Percentiles rank a stretch among this genome's conserved stretches.
Conservation (phyloP, 2,329 filamentous ascomycete species). For the Fusarium concolor region DNA sequence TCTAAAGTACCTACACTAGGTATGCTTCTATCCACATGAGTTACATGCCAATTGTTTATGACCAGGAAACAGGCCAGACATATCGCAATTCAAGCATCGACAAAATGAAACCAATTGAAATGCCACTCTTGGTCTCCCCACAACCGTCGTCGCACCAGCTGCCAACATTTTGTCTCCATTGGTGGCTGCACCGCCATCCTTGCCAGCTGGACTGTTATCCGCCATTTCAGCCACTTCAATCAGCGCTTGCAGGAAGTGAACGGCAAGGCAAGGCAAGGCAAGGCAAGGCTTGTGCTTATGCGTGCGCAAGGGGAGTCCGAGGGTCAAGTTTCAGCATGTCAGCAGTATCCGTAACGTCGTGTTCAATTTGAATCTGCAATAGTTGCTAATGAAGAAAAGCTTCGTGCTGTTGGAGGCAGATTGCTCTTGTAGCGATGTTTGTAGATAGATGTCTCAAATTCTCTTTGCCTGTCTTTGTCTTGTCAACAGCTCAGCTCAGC, state of each 20-base stretch:
- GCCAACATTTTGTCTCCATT: not conserved
- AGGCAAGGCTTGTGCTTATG: conserved; percentile 23
- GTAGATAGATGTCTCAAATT: not conserved
- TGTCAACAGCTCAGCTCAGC: conserved; percentile 3
- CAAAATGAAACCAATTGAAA: conserved; percentile 17
- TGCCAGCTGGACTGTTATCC: conserved; percentile 5
- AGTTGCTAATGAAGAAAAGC: not conserved
- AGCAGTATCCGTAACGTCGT: not conserved
- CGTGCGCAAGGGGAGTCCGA: not conserved
- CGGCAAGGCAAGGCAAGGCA: conserved; percentile 8
- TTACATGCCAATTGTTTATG: not conserved
- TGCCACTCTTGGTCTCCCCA: conserved; percentile 15
- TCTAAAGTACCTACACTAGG: no score
- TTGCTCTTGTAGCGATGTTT: not conserved
- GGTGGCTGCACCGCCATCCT: conserved; percentile 25
- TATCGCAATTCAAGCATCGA: not conserved
- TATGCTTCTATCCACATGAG: not conserved
- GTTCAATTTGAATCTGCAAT: not conserved
- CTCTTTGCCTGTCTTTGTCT: conserved; percentile 4
- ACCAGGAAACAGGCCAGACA: not conserved
- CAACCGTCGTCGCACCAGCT: conserved; percentile 22
- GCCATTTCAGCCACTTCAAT: conserved; percentile 31
- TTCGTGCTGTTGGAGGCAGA: not conserved
- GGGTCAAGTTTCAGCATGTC: conserved; percentile 6
- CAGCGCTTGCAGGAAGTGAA: conserved; percentile 12